Evolutionary conservation across 768 basidiomycete genomes (phyloP).

Genomic region (Rhodotorula sphaerocarpa): DNA sequence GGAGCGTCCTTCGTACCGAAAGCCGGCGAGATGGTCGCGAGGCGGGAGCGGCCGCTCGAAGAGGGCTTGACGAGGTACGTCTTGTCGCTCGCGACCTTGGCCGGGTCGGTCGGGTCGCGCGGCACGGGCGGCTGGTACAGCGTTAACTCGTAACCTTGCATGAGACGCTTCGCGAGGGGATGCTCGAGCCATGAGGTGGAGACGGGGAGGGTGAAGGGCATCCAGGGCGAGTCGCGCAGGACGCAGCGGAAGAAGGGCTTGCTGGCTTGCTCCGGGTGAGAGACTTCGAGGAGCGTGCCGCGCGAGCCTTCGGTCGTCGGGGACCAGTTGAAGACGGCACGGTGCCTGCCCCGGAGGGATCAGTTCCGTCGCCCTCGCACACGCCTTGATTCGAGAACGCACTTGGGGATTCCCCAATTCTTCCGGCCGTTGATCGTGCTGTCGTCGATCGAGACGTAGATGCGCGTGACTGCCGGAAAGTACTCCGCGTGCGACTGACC

Average conservation of each 20-base stretch:
- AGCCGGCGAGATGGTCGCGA: background rate
- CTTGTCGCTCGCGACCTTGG: background rate
- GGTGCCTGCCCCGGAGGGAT: slow-evolving; percentile 19
- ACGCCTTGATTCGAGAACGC: no score
- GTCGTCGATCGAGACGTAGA: slow-evolving; percentile 22
- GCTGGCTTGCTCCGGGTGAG: slow-evolving; percentile 1
- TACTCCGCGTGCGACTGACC: background rate
- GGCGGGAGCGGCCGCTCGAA: background rate
- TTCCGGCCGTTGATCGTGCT: slow-evolving; percentile 4
- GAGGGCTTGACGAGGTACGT: slow-evolving; percentile 7
- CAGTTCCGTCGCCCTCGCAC: no score
- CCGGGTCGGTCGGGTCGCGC: background rate
- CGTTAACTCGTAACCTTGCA: slow-evolving; percentile 2
- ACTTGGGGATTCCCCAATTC: slow-evolving; percentile 25
- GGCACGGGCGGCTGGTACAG: slow-evolving; percentile 17
- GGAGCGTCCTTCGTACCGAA: background rate
- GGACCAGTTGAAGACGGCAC: slow-evolving; percentile 10
- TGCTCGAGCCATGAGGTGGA: slow-evolving; percentile 17
- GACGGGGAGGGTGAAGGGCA: slow-evolving; percentile 16
- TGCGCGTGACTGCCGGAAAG: slow-evolving; percentile 10
- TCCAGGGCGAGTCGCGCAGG: slow-evolving; percentile 13
- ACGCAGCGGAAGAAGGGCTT: slow-evolving; percentile 19
- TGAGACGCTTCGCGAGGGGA: background rate
- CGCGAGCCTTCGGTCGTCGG: background rate
- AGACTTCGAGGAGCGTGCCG: slow-evolving; percentile 3